Base-by-base conservation (phyloP, 345 rosid genomes). In the Passiflora organensis region DNA sequence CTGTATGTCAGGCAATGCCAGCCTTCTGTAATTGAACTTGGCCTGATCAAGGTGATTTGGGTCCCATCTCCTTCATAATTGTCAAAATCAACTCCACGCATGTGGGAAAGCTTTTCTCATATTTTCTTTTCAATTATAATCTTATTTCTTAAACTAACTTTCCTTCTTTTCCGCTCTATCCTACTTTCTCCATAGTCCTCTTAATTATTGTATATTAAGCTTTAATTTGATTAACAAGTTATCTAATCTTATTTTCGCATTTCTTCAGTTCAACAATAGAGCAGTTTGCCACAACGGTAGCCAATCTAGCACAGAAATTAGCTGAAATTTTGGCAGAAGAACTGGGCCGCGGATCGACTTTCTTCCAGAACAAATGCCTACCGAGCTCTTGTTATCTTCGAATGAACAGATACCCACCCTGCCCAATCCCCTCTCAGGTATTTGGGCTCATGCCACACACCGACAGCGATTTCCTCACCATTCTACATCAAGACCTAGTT, bases 371-470 rank as follows among this genome's bases (percentile, higher is more conserved):
- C 59, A 83, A 78, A 44, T 93, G 97, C 52, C 43, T 69, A 74
- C 78, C 85, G 1, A 85, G 78, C 63, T 76, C 91, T 11, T 93
- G 99, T 62, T 89, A 82, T 57, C 77, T 89, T 9, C 77, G 99
- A 56, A 80, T 93, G 78, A 93, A 93, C 53, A 68, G 87, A 46
- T 93, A 89, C 60, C 97, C 95, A 1, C 91, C 96, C 4, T 89
- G 99, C 66, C 81, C 87, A 0, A 50, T 74, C 32, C 74, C 83
- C 13, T 28, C 61, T 6, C 71, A 73, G 10, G 71, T 86, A 13
- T 79, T 71, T 60, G 99, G 97, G 2, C 74, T 93, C 34, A 80
- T 83, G 81, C 96, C 99, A 1, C 99, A 93, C 72, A 93, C 99
- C 0, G 97, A 93, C 50, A 93, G 97, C 59, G 97, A 89, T 71